Base-by-base conservation (phyloP, 257 asterid species). In the Solanum neorickii region DNA sequence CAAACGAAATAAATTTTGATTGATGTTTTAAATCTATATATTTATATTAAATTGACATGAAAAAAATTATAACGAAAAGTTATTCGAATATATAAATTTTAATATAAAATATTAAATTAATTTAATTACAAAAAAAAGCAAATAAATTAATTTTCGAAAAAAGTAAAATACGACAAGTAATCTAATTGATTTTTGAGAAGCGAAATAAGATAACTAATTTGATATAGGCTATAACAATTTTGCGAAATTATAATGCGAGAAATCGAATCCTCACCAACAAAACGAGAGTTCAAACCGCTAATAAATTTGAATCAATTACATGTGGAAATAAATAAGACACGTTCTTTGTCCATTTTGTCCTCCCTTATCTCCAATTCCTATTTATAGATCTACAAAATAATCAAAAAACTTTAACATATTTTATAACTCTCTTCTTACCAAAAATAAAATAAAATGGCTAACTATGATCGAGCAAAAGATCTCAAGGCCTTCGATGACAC, bases 141-240 rank as follows among this genome's bases (percentile, higher is more conserved):
- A 44, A 9, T 7, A 44, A 10, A 44, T 10, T 44, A 4, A 11
- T 44, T 44, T 44, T 44, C 47, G 14, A 10, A 9, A 37, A 37
- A 11, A 44, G 42, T 9, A 41, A 44, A 44, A 3, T 9, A 10
- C 13, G 13, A 10, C 13, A 10, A 10, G 13, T 9, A 44, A 44
- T 14, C 7, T 12, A 47, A 21, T 60, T 60, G 0, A 60, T 60
- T 21, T 21, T 9, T 5, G 3, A 23, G 1, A 59, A 9, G 2
- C 0, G 4, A 21, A 59, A 21, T 21, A 60, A 3, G 7, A 9
- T 0, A 60, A 23, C 69, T 60, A 60, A 9, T 9, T 4, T 60
- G 1, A 0, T n/a, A 21, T 14, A 1, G 0, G 5, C 0, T 4
- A 5, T 27, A 60, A 60, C 4, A 2, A 21, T 60, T 23, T 60